These are phyloP conservation scores for Coniochaeta sp. DNA, from an alignment of 2,329 filamentous ascomycete genomes.

Conservation along the genomic window DNA sequence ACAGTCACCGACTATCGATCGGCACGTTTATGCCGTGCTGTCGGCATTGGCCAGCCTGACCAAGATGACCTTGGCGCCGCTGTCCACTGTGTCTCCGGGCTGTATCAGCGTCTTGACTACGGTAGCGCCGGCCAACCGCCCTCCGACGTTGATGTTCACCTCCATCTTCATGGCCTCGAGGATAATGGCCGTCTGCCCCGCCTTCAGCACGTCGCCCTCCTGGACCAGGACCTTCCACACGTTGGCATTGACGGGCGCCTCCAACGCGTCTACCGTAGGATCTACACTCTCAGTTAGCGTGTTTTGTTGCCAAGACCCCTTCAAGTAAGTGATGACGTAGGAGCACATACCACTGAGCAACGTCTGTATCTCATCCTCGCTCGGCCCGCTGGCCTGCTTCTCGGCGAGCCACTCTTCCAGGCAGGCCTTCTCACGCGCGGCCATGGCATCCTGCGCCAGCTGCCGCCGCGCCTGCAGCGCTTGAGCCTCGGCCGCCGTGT, in stretches of 20 bases:
- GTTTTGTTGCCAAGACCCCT: too few species aligned
- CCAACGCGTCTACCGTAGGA: conserved; percentile 20
- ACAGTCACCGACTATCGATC: too few species aligned
- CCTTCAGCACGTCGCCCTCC: conserved; percentile 30
- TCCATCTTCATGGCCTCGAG: conserved; percentile 54
- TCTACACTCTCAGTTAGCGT: conserved; percentile 2
- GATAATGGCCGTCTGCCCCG: conserved; percentile 34
- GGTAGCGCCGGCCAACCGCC: conserved; percentile 3
- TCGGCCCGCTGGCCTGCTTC: conserved; percentile 28
- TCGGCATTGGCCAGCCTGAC: conserved; percentile 1
- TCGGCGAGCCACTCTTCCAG: conserved; percentile 11
- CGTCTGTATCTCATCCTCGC: conserved; percentile 38
- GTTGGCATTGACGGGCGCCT: conserved; percentile 39
- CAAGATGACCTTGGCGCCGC: conserved; percentile 7
- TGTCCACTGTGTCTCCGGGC: conserved; percentile 10
- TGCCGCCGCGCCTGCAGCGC: conserved; percentile 36
- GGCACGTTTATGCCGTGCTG: too few species aligned
- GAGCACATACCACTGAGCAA: conserved; percentile 32
- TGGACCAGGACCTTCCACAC: conserved; percentile 44
- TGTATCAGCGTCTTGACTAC: conserved; percentile 7
- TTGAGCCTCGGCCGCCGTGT: conserved; percentile 38
- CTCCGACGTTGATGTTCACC: conserved; percentile 28
- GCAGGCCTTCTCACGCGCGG: conserved; percentile 5
- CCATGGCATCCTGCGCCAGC: conserved; percentile 31
- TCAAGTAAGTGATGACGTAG: background rate